phyloP scores from a whole-genome alignment of 495 filamentous ascomycete genomes.

The Hypoxylon fuscum region DNA sequence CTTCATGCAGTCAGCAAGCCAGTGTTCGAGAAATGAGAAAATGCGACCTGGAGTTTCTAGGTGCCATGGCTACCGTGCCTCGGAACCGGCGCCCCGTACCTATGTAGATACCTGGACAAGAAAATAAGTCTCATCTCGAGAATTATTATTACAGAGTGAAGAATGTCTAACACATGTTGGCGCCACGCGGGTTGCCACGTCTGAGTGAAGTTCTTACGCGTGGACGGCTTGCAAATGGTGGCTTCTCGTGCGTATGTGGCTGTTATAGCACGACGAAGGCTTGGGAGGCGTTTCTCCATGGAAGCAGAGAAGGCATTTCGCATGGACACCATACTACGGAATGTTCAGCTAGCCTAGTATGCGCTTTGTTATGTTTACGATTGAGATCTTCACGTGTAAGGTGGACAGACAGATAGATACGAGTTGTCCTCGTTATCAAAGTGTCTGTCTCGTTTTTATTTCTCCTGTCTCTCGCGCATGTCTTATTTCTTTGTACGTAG shows the following conservation, averaged over 20 bases:
- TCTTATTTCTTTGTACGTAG: not conserved
- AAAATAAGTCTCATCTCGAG: not conserved
- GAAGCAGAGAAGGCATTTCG: not conserved
- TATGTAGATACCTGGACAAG: no score
- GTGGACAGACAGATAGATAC: no score
- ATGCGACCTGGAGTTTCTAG: not conserved
- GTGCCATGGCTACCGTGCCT: not conserved
- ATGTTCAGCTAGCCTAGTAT: no score
- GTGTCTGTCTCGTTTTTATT: slow-evolving; percentile 14
- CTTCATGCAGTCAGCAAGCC: not conserved
- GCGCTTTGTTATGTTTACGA: no score
- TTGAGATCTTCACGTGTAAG: no score
- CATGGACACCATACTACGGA: no score
- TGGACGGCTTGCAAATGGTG: no score
- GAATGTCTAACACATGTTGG: slow-evolving; percentile 1
- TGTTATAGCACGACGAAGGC: no score
- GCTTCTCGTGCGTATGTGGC: no score
- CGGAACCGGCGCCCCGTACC: not conserved
- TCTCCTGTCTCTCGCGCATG: slow-evolving; percentile 19
- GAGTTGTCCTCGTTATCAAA: no score
- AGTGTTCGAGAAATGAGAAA: slow-evolving; percentile 1
- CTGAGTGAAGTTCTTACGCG: no score
- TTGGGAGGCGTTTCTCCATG: no score
- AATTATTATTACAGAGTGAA: not conserved
- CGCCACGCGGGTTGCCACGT: not conserved